Conservation (phyloP, 768 basidiomycete species). For the Pleurotus sapidus region DNA sequence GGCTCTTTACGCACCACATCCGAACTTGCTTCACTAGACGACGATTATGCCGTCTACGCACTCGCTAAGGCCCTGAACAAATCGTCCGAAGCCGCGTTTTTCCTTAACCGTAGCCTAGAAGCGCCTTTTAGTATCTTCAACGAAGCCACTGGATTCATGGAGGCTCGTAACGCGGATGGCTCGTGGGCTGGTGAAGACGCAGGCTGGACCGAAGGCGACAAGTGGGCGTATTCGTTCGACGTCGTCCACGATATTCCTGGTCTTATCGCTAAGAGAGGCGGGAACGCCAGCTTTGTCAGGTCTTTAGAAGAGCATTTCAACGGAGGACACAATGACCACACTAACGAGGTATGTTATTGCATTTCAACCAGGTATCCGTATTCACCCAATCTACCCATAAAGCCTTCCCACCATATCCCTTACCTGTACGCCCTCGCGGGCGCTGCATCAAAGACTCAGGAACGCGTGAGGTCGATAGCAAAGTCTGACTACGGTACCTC, state of each 20-base stretch:
- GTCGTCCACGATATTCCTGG: slow-evolving; percentile 53
- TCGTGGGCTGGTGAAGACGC: slow-evolving; percentile 65
- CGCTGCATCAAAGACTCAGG: slow-evolving; percentile 66
- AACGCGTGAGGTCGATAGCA: slow-evolving; percentile 65
- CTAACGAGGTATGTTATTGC: slow-evolving; percentile 56
- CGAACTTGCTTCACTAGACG: slow-evolving; percentile 41
- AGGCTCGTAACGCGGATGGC: slow-evolving; percentile 66
- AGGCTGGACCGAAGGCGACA: slow-evolving; percentile 83
- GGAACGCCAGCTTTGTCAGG: slow-evolving; percentile 41
- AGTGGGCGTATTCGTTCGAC: slow-evolving; percentile 63
- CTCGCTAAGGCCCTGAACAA: slow-evolving; percentile 56
- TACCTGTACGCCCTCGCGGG: slow-evolving; percentile 75
- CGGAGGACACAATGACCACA: slow-evolving; percentile 64
- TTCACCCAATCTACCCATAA: neutral
- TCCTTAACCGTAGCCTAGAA: slow-evolving; percentile 51
- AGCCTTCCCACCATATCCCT: slow-evolving; percentile 86
- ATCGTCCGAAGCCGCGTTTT: slow-evolving; percentile 38
- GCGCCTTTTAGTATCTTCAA: slow-evolving; percentile 69
- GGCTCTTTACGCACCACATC: neutral
- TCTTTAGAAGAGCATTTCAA: slow-evolving; percentile 37
- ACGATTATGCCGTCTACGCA: slow-evolving; percentile 69
- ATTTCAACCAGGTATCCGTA: neutral
- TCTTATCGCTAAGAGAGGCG: slow-evolving; percentile 46
- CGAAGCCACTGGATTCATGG: slow-evolving; percentile 71
- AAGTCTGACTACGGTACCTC: slow-evolving; percentile 62